Base-by-base conservation (phyloP, 2,329 filamentous ascomycete species). In the Penicillium brasilianum region DNA sequence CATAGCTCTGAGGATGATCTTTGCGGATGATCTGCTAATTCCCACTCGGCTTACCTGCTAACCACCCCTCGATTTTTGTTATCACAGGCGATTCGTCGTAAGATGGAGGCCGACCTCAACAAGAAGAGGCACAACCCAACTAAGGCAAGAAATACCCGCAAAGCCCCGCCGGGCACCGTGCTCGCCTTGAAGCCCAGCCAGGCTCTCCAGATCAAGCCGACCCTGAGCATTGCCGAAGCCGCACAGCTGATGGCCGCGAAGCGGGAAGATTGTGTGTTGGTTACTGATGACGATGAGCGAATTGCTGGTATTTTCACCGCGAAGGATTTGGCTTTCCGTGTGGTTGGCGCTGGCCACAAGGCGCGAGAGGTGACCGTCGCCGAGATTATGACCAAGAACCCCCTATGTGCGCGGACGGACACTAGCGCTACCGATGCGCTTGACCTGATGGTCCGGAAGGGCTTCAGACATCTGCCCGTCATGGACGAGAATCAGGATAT, bases 401-500 rank as follows among this genome's bases (percentile, higher is more conserved):
- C 95, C 11, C 87, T 99, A 16, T 99, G 95, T 77, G 95, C 95
- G 57, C 89, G 95, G 76, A 99, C 95, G 60, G 95, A 99, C 76
- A 99, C 95, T 36, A 98, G 94, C 78, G 95, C 95, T 37, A 99
- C 95, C 46, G 95, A 99, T 83, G 95, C 95, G 34, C 82, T 99
- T 65, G 94, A 99, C 78, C 85, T 98, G 60, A 99, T 99, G 95
- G 95, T 99, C 59, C 87, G 94, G 70, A 98, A 98, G 81, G 95
- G 95, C 18, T 99, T 99, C 84, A 88, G 95, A 70, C 95, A 99
- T 82, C 80, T 99, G 74, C 95, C 95, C 3, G 95, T 99, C 67
- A 99, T 99, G 95, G 95, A 99, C 79, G 95, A 99, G 83, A 98
- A 99, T 78, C 95, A 99, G 80, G 94, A 99, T 74, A 99, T 99